Evolutionary conservation across 1,284 basidiomycete species (phyloP), one percentile per base, ranked within the genome.

Genomic region (Rhodotorula sp.): DNA sequence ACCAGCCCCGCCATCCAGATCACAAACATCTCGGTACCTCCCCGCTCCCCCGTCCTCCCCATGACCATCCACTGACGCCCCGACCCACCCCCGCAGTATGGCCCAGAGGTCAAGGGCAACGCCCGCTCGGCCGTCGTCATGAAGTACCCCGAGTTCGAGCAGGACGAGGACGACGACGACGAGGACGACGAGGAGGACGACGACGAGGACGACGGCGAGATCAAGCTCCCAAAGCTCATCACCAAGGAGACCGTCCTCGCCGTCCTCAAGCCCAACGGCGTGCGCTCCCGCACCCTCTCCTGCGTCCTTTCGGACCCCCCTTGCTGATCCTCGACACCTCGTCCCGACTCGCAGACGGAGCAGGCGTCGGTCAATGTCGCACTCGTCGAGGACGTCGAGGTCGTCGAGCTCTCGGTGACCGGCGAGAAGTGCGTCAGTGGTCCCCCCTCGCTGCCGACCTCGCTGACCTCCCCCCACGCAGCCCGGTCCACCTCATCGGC

Each of bases 131-230:
- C 87, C 86, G 79, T 79, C 70, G 97, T 95, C 32, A 96, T 96
- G 80, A 97, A 97, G 84, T 94, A 94, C 29, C 87, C 97, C 66
- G 89, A 92, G 79, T 94, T 90, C 80, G 95, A 86, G 50, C 87
- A 88, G 61, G 88, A 87, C 61, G 34, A 37, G 25, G 78, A 82
- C 36, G 80, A 81, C 25, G 81, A 82, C 36, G 80, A 81, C 36
- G 66, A 71, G 34, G 66, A 70, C 22, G 71, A 73, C 34, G 70
- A 72, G 21, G 74, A 75, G 15, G 70, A 73, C 9, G 61, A 80
- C 59, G 80, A 81, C 27, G 80, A 63, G 22, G 61, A 55, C 53
- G 61, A 63, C 34, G 61, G 44, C 21, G 53, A 80, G 6, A 86
- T 87, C 61, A 79, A 87, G 70, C 74, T 82, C 56, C 81, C 82